Percentiles rank a stretch among this genome's conserved stretches.
phyloP scores from a whole-genome alignment of 331 rosid species.

The Prunus yedoensis region DNA sequence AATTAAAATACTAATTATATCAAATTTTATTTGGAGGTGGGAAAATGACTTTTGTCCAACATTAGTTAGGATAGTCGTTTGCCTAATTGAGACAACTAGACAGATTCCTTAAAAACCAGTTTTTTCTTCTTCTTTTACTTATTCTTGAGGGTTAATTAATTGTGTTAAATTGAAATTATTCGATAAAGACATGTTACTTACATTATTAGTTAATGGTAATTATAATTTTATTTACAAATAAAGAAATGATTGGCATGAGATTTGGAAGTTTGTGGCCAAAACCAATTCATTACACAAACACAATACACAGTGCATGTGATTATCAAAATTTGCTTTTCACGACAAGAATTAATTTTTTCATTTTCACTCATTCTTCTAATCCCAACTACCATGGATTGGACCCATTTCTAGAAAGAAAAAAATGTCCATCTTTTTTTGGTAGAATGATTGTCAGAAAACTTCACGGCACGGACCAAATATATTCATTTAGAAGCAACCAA shows the following conservation, averaged over 20 bases:
- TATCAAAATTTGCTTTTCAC: not conserved
- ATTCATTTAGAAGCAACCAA: not conserved
- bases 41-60: slow-evolving; percentile 4
- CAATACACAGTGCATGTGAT: not conserved
- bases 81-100: slow-evolving; percentile 17
- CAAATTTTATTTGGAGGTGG: not conserved
- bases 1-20: not conserved
- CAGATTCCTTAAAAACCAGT: not conserved
- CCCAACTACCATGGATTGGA: not conserved
- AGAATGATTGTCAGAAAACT: not conserved
- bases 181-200: slow-evolving; percentile 4
- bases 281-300: not conserved
- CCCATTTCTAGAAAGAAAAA: not conserved
- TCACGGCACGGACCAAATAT: not conserved
- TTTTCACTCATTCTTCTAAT: not conserved
- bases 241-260: not conserved
- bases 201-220: not conserved
- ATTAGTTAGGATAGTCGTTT: not conserved
- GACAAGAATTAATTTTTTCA: not conserved
- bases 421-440: not conserved
- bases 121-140: not conserved
- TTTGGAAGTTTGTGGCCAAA: not conserved
- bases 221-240: too few species aligned
- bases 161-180: not conserved
- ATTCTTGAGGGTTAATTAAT: not conserved